These are phyloP conservation scores for Solanum chacoense DNA, from an alignment of 305 asterid genomes.

Conservation along the genomic window DNA sequence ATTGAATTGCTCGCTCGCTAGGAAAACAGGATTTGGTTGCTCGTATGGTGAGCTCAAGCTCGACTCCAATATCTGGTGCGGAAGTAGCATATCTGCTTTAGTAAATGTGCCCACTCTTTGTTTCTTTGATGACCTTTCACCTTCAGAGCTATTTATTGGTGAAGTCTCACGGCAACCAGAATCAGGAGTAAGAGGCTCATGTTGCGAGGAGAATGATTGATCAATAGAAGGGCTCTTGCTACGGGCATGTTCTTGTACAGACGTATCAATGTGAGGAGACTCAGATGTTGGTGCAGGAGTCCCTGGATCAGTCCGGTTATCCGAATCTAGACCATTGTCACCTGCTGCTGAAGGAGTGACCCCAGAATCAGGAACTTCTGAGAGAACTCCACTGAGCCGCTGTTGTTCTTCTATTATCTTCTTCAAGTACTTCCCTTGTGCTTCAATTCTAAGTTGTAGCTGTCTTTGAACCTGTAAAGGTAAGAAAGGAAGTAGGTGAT, in stretches of 20 bases:
- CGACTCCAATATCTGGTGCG: slow-evolving; percentile 53
- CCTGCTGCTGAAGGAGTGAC: slow-evolving; percentile 27
- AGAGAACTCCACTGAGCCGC: slow-evolving; percentile 61
- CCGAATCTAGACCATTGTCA: slow-evolving; percentile 36
- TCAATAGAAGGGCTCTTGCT: slow-evolving; percentile 52
- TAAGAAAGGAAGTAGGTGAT: background rate
- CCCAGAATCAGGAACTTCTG: slow-evolving; percentile 51
- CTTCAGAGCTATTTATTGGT: slow-evolving; percentile 28
- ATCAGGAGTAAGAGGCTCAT: slow-evolving; percentile 82
- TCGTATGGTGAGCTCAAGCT: slow-evolving; percentile 43
- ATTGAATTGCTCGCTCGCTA: slow-evolving; percentile 30
- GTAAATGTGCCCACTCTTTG: slow-evolving; percentile 28
- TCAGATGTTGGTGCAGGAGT: slow-evolving; percentile 78
- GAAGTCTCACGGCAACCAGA: slow-evolving; percentile 42
- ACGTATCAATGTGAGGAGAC: slow-evolving; percentile 45
- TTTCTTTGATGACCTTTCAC: slow-evolving; percentile 44
- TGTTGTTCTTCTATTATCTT: slow-evolving; percentile 96
- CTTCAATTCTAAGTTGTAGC: slow-evolving; percentile 90
- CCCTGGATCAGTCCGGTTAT: slow-evolving; percentile 53
- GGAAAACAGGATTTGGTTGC: slow-evolving; percentile 37
- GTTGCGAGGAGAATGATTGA: slow-evolving; percentile 66
- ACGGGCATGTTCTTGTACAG: slow-evolving; percentile 33
- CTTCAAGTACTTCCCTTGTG: slow-evolving; percentile 93
- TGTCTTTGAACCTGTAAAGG: slow-evolving; percentile 77
- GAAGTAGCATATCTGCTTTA: slow-evolving; percentile 28